Conservation (phyloP, 169 alveolate genomes). For the Eimeria necatrix region DNA sequence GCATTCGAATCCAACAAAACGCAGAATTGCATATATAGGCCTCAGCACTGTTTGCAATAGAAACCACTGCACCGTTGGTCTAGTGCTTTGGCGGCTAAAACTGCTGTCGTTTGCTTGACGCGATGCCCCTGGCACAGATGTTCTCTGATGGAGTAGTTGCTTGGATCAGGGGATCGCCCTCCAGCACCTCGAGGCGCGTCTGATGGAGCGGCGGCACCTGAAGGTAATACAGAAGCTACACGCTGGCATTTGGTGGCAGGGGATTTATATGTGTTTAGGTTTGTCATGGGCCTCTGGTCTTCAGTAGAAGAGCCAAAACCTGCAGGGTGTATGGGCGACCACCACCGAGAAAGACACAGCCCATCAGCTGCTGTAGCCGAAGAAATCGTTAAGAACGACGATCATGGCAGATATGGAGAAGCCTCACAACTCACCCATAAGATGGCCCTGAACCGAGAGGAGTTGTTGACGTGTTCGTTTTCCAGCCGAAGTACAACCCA, state of each 20-base stretch:
- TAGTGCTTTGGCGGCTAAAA: too few species aligned
- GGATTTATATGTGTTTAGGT: too few species aligned
- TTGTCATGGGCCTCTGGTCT: too few species aligned
- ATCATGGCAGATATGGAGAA: background rate
- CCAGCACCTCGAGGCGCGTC: conserved; percentile 45
- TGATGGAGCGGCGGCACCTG: conserved; percentile 64
- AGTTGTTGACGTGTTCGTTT: conserved; percentile 91
- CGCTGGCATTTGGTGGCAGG: background rate
- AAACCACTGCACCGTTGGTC: too few species aligned
- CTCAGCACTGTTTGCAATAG: too few species aligned
- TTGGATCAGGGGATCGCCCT: conserved; percentile 51
- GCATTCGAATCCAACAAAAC: too few species aligned
- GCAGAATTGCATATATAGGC: too few species aligned
- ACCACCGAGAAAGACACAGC: too few species aligned
- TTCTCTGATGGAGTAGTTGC: background rate
- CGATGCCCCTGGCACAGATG: background rate
- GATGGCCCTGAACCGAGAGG: conserved; percentile 90
- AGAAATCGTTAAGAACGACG: background rate
- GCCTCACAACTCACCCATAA: conserved; percentile 87
- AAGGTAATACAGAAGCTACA: background rate
- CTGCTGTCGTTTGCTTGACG: background rate
- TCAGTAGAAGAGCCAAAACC: too few species aligned
- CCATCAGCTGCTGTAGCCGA: background rate
- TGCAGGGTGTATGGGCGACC: too few species aligned
- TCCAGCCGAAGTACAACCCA: conserved; percentile 91